phyloP scores from a whole-genome alignment of 2,329 filamentous ascomycete species.

The Thelonectria discophora region DNA sequence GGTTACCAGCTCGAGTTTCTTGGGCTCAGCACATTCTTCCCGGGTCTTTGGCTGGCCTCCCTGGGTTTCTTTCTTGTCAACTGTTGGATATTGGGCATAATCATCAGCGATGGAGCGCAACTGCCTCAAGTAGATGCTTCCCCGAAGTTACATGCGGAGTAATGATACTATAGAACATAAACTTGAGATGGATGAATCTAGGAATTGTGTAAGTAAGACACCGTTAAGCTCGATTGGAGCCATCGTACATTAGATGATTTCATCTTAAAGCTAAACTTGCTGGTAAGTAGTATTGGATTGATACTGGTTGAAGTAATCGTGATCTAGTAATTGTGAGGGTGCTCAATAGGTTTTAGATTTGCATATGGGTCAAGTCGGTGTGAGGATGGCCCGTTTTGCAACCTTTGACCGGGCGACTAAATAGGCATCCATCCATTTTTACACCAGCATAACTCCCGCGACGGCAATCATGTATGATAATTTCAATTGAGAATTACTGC shows the following conservation, averaged over 20 bases:
- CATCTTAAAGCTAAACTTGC: too few relatives aligned
- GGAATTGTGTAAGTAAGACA: too few relatives aligned
- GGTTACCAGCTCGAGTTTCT: slow-evolving; percentile 82
- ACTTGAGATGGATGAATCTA: neutral
- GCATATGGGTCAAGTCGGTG: neutral
- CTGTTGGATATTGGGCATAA: slow-evolving; percentile 83
- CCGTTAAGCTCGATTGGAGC: too few relatives aligned
- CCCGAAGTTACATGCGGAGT: slow-evolving; percentile 38
- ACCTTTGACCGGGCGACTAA: neutral
- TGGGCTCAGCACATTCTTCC: slow-evolving; percentile 83
- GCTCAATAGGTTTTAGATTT: too few relatives aligned
- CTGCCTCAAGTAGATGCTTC: slow-evolving; percentile 2
- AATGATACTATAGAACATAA: slow-evolving; percentile 6
- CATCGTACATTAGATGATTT: too few relatives aligned
- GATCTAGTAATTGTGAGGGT: too few relatives aligned
- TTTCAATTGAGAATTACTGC: slow-evolving; percentile 27
- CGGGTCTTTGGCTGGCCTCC: slow-evolving; percentile 80
- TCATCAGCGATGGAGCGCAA: slow-evolving; percentile 70
- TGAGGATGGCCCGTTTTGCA: neutral
- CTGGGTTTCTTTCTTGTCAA: slow-evolving; percentile 86
- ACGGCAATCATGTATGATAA: slow-evolving; percentile 7
- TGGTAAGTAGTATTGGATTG: too few relatives aligned
- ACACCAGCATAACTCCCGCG: neutral
- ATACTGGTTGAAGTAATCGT: too few relatives aligned
- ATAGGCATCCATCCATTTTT: neutral